A percentile compares a stretch with the other conserved stretches of the same genome.
These are phyloP conservation scores for Clarireedia hainanense DNA, from an alignment of 2,329 filamentous ascomycete species.

Conservation along the genomic window DNA sequence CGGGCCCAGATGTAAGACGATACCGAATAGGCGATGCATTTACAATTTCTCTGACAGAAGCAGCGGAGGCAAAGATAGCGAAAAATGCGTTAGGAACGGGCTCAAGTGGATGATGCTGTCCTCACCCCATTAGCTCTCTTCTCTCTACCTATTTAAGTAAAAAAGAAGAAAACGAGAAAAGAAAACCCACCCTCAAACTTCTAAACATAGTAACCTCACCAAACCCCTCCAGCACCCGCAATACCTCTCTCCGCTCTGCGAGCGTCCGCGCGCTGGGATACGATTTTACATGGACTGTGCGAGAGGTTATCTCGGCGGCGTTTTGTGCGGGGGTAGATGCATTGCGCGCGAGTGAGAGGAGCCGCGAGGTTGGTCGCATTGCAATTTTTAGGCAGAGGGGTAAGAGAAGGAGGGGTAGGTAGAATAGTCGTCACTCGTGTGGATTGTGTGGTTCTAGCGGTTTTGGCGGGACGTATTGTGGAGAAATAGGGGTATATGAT, in stretches of 20 bases:
- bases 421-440: too few relatives aligned
- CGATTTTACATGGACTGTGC: constrained; percentile 28
- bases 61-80: constrained; percentile 18
- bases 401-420: too few relatives aligned
- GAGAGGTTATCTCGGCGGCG: constrained; percentile 4
- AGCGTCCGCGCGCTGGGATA: constrained; percentile 25
- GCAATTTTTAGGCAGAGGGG: background rate
- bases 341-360: background rate
- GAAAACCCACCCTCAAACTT: constrained; percentile 24
- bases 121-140: background rate
- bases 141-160: background rate
- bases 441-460: too few relatives aligned
- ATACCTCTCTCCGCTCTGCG: constrained; percentile 27
- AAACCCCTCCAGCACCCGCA: constrained; percentile 27
- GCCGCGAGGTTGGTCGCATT: background rate
- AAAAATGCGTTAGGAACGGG: constrained; percentile 25
- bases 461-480: too few relatives aligned
- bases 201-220: constrained; percentile 28
- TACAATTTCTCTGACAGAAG: constrained; percentile 16
- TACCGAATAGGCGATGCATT: constrained; percentile 26
- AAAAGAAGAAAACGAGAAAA: background rate
- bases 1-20: constrained; percentile 13
- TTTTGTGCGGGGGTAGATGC: too few relatives aligned
- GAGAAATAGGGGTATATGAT: too few relatives aligned
- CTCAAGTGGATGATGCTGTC: constrained; percentile 16